Conservation (phyloP, 1,284 basidiomycete genomes). For the Trichosporon sp. region DNA sequence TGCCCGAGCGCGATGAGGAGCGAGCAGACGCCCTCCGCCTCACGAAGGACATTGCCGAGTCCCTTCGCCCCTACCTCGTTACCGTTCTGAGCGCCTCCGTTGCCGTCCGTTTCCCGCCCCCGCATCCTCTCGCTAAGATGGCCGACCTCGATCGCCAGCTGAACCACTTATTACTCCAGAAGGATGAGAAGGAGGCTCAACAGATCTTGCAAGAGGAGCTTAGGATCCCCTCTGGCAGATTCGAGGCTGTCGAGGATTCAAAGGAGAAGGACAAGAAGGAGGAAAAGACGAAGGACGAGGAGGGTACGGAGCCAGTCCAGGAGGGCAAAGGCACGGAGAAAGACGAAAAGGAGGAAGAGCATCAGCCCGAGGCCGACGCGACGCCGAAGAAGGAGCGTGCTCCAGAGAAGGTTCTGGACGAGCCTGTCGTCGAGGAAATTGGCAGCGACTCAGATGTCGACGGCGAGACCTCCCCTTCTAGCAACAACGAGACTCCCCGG, state of each 20-base stretch:
- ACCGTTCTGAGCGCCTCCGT: slow-evolving; percentile 89
- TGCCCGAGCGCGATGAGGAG: slow-evolving; percentile 62
- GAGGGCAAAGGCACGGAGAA: not conserved
- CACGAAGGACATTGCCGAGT: slow-evolving; percentile 58
- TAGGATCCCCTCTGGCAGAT: not conserved
- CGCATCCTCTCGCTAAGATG: slow-evolving; percentile 79
- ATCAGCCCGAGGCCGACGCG: not conserved
- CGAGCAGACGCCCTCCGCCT: slow-evolving; percentile 53
- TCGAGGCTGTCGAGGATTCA: slow-evolving; percentile 1
- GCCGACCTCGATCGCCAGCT: slow-evolving; percentile 76
- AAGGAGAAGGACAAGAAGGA: not conserved
- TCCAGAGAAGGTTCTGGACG: not conserved
- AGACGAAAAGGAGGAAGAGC: not conserved
- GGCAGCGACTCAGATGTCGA: not conserved
- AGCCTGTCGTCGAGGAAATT: not conserved
- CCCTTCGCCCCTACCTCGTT: slow-evolving; percentile 71
- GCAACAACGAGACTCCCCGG: not conserved
- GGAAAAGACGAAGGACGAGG: not conserved
- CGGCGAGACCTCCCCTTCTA: not conserved
- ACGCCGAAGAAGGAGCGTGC: too few relatives aligned
- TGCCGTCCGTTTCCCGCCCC: slow-evolving; percentile 81
- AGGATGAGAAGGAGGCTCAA: slow-evolving; percentile 68
- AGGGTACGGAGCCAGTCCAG: too few relatives aligned
- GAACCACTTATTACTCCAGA: slow-evolving; percentile 61
- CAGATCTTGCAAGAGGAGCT: slow-evolving; percentile 71